These are phyloP conservation scores for Steccherinum ochraceum DNA, from an alignment of 768 basidiomycete genomes.

Conservation along the genomic window DNA sequence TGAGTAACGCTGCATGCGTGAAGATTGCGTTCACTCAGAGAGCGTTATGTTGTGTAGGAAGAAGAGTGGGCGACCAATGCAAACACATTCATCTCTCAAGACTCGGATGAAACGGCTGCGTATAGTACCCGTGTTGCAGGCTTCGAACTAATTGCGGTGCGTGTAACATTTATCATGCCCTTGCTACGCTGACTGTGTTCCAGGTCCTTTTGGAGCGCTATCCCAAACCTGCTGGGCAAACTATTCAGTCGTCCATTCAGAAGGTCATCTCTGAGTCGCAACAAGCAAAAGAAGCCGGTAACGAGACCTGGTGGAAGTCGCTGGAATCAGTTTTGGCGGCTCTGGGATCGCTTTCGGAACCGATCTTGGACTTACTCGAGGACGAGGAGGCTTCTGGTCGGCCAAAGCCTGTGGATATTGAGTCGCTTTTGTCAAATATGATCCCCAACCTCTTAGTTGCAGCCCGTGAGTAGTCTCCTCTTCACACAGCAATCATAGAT, in stretches of 20 bases:
- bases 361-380: constrained; percentile 69
- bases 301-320: constrained; percentile 82
- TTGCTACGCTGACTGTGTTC: not conserved
- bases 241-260: constrained; percentile 50
- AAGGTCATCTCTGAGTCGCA: constrained; percentile 54
- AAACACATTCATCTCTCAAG: constrained; percentile 90
- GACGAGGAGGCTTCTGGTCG: constrained; percentile 64
- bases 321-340: constrained; percentile 82
- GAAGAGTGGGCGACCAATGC: constrained; percentile 87
- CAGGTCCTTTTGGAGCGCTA: constrained; percentile 43
- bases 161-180: constrained; percentile 7
- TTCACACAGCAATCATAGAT: not conserved
- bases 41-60: constrained; percentile 44
- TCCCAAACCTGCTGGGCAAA: constrained; percentile 41
- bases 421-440: constrained; percentile 66
- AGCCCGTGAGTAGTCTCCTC: constrained; percentile 45
- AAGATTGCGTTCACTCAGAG: not conserved
- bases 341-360: constrained; percentile 74
- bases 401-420: constrained; percentile 68
- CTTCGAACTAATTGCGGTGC: constrained; percentile 77
- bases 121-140: constrained; percentile 82
- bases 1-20: constrained; percentile 30
- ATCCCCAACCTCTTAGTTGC: constrained; percentile 72
- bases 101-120: constrained; percentile 82
- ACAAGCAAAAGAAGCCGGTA: constrained; percentile 45